Evolutionary conservation across 2,329 filamentous ascomycete species (phyloP), one percentile per base, ranked within the genome.

Genomic region (Colletotrichum endophyticum): DNA sequence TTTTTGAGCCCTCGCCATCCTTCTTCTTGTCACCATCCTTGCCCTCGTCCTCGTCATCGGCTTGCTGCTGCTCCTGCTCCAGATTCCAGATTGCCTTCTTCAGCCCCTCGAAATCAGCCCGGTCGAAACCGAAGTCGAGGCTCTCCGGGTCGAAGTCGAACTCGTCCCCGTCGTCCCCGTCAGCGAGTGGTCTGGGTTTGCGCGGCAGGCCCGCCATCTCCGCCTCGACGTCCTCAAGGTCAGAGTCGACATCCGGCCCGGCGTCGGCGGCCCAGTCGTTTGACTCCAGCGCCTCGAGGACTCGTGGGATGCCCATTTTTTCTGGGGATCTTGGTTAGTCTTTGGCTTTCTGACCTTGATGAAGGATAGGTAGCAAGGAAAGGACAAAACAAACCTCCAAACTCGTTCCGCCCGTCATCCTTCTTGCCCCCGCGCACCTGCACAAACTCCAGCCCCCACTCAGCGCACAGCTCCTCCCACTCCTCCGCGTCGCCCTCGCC

Each of bases 401-500:
- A 92, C 80, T 92, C 90, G 80, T 93, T 92, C 75, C 85, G 85
- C 6, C 79, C 82, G 12, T 84, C 83, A 61, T 85, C 84, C 12
- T 82, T 81, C 36, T 84, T 81, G 44, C 82, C 83, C 16, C 82
- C 84, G 62, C 86, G 84, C 64, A 89, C 86, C 79, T 92, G 89
- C 53, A 94, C 90, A 84, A 92, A 94, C 85, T 94, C 93, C 78
- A 94, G 83, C 3, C 91, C 91, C 44, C 82, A 87, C 73, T 90
- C 89, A 6, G 87, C 88, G 79, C 91, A 92, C 27, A 88, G 79
- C 72, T 92, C 91, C 79, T 94, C 92, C 92, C 91, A 93, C 77
- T 90, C 88, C 32, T 92, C 91, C 15, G 82, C 82, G 22, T 83
- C 80, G 8, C 81, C 82, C 61, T 85, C 85, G 27, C 86, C 89